Evolutionary conservation across 1,284 basidiomycete species (phyloP).

Genomic region (Spongispora temasekensis): DNA sequence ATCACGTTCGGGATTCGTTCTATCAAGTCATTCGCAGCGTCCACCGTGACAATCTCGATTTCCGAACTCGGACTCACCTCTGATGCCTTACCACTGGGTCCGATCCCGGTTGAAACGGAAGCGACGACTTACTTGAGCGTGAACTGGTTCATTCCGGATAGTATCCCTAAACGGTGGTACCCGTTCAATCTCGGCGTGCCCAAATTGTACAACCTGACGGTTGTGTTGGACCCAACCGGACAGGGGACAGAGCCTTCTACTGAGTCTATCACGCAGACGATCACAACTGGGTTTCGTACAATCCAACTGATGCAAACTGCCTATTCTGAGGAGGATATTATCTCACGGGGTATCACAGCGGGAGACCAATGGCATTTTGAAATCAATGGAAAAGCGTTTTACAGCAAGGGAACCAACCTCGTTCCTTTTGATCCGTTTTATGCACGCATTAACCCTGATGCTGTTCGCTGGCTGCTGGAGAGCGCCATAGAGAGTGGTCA

Average conservation of each 20-base stretch:
- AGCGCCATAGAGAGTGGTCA: slow-evolving; percentile 56
- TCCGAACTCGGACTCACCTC: slow-evolving; percentile 47
- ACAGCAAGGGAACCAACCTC: slow-evolving; percentile 53
- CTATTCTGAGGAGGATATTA: too few relatives aligned
- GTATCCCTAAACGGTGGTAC: slow-evolving; percentile 52
- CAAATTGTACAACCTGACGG: slow-evolving; percentile 55
- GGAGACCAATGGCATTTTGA: too few relatives aligned
- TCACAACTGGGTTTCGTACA: too few relatives aligned
- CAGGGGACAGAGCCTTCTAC: too few relatives aligned
- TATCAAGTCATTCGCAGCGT: slow-evolving; percentile 34
- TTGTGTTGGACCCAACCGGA: too few relatives aligned
- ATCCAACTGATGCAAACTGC: too few relatives aligned
- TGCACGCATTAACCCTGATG: slow-evolving; percentile 49
- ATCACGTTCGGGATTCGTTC: slow-evolving; percentile 54
- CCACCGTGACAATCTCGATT: slow-evolving; percentile 45
- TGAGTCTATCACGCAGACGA: too few relatives aligned
- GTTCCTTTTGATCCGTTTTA: slow-evolving; percentile 40
- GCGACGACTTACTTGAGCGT: slow-evolving; percentile 43
- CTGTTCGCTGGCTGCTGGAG: slow-evolving; percentile 57
- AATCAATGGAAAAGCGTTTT: slow-evolving; percentile 57
- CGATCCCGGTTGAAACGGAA: slow-evolving; percentile 36
- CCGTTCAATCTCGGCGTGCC: slow-evolving; percentile 57
- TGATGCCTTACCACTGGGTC: slow-evolving; percentile 26
- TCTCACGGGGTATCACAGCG: too few relatives aligned
- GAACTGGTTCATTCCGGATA: slow-evolving; percentile 48